Evolutionary conservation across 2,329 filamentous ascomycete genomes (phyloP).

Genomic region (Claviceps cyperi): DNA sequence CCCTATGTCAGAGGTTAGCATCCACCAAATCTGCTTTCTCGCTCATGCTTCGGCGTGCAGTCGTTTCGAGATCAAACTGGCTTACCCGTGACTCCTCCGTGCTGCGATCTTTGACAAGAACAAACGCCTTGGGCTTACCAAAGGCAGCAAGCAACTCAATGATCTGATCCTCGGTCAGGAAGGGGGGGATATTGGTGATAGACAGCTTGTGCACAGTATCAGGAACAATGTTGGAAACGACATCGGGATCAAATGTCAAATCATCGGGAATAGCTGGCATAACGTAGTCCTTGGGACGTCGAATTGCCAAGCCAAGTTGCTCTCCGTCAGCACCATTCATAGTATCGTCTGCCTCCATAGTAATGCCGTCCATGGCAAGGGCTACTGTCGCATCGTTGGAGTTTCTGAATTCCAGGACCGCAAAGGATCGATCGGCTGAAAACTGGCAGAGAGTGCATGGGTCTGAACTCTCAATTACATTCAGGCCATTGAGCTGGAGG

Average conservation of each 20-base stretch:
- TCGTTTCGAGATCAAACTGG: not conserved
- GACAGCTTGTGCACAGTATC: conserved; percentile 94
- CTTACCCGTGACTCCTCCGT: conserved; percentile 75
- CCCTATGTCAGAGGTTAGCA: conserved; percentile 39
- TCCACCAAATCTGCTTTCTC: conserved; percentile 15
- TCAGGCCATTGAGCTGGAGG: conserved; percentile 88
- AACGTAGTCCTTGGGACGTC: conserved; percentile 92
- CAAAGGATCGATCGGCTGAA: conserved; percentile 65
- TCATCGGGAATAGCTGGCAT: conserved; percentile 69
- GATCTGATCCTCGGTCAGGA: conserved; percentile 82
- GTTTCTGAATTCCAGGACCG: conserved; percentile 80
- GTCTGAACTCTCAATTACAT: conserved; percentile 70
- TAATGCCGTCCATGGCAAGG: conserved; percentile 75
- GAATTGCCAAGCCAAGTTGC: conserved; percentile 54
- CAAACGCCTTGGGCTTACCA: conserved; percentile 83
- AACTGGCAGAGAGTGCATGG: conserved; percentile 77
- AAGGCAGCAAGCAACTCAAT: conserved; percentile 82
- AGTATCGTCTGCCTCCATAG: conserved; percentile 62
- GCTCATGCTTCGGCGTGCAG: not conserved
- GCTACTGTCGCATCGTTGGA: conserved; percentile 81
- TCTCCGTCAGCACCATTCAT: conserved; percentile 38
- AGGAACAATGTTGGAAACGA: conserved; percentile 66
- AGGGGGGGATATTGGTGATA: conserved; percentile 75
- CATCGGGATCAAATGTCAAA: conserved; percentile 57
- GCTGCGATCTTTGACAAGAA: conserved; percentile 72